A percentile compares a stretch with the other conserved stretches of the same genome.
Conservation (phyloP, 768 basidiomycete genomes). For the Hericium erinaceus region DNA sequence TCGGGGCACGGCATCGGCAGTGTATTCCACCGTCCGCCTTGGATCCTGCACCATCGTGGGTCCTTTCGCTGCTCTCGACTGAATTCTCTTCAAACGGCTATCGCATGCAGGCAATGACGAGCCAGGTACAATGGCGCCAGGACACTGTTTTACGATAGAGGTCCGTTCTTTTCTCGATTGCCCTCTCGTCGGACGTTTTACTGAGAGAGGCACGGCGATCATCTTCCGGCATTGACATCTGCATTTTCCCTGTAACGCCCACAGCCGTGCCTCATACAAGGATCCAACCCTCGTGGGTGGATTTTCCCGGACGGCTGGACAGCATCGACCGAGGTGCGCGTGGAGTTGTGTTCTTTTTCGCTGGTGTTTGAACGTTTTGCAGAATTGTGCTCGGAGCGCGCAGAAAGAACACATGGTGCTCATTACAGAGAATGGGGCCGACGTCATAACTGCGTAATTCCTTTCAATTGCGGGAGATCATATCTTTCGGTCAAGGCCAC, state of each 20-base stretch:
- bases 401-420: slow-evolving; percentile 87
- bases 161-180: slow-evolving; percentile 25
- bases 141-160: slow-evolving; percentile 92
- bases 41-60: slow-evolving; percentile 73
- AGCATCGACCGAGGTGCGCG: slow-evolving; percentile 69
- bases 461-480: too few relatives aligned
- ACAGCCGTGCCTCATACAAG: slow-evolving; percentile 74
- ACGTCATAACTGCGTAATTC: slow-evolving; percentile 52
- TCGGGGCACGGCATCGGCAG: slow-evolving; percentile 84
- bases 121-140: slow-evolving; percentile 71
- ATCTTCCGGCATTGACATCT: not conserved
- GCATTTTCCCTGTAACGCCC: not conserved
- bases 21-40: slow-evolving; percentile 73
- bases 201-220: not conserved
- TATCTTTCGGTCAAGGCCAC: not conserved
- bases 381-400: slow-evolving; percentile 78
- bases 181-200: not conserved
- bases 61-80: slow-evolving; percentile 2
- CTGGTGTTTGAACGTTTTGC: not conserved
- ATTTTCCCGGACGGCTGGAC: slow-evolving; percentile 93
- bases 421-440: slow-evolving; percentile 70
- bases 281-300: slow-evolving; percentile 55
- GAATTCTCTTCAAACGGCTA: not conserved
- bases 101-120: slow-evolving; percentile 61
- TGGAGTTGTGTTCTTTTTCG: not conserved